phyloP scores from a whole-genome alignment of 495 filamentous ascomycete genomes.

The Penicillium cinerascens region DNA sequence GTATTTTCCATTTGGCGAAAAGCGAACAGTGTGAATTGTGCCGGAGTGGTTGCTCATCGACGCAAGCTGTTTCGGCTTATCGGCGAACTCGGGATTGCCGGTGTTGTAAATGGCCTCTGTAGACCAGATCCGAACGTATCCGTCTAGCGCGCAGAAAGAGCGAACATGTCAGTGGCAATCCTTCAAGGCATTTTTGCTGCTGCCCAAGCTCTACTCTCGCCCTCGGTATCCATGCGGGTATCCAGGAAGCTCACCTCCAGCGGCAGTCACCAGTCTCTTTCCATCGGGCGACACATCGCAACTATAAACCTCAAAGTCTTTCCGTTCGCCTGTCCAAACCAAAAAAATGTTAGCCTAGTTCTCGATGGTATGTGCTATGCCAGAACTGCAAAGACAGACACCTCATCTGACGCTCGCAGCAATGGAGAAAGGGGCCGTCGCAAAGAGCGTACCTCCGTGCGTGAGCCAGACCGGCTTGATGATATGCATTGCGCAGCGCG shows the following conservation, averaged over 20 bases:
- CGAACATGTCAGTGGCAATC: conserved; percentile 11
- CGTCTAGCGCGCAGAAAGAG: conserved; percentile 55
- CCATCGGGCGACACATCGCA: conserved; percentile 96
- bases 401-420: not conserved
- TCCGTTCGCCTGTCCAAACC: conserved; percentile 74
- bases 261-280: conserved; percentile 83
- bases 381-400: not conserved
- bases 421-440: not conserved
- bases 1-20: conserved; percentile 89
- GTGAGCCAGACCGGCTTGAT: conserved; percentile 92
- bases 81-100: conserved; percentile 58
- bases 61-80: conserved; percentile 87
- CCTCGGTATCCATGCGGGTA: not conserved
- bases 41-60: conserved; percentile 98
- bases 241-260: conserved; percentile 63
- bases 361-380: not conserved
- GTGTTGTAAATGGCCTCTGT: conserved; percentile 87
- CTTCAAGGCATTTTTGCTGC: not conserved
- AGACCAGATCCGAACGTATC: conserved; percentile 96
- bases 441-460: conserved; percentile 64
- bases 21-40: conserved; percentile 93
- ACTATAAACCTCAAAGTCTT: conserved; percentile 96
- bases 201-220: not conserved
- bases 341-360: conserved; percentile 1
- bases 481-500: conserved; percentile 65